Evolutionary conservation across 805 yeast species (phyloP).

Genomic region (Clavispora carvajalis): DNA sequence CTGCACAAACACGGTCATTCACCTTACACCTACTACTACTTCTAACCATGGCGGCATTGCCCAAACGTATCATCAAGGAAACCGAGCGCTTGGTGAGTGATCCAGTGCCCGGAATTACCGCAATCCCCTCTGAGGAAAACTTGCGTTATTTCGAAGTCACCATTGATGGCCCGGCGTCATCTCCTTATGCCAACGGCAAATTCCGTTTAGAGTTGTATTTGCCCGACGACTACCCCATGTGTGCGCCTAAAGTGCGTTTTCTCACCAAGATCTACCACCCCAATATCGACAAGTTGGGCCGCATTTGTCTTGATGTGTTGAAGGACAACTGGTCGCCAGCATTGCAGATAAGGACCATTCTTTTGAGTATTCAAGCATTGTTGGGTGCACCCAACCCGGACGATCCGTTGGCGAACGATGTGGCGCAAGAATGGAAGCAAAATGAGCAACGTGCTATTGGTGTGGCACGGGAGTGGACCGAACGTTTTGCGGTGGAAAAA

Average conservation of each 20-base stretch:
- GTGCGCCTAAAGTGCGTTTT: constrained; percentile 93
- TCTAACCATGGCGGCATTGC: constrained; percentile 51
- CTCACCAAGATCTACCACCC: constrained; percentile 91
- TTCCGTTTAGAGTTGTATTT: constrained; percentile 81
- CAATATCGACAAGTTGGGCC: constrained; percentile 93
- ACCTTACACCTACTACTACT: background rate
- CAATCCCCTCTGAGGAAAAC: constrained; percentile 91
- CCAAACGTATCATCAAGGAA: constrained; percentile 94
- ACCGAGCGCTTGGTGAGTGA: constrained; percentile 88
- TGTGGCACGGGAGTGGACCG: constrained; percentile 77
- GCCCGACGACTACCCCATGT: constrained; percentile 97
- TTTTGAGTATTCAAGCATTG: constrained; percentile 87
- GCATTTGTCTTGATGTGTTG: constrained; percentile 92
- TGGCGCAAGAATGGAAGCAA: constrained; percentile 93
- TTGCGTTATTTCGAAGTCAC: constrained; percentile 88
- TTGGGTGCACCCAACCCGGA: constrained; percentile 97
- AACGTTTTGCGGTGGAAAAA: constrained; percentile 5
- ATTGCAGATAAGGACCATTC: constrained; percentile 85
- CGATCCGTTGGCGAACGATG: constrained; percentile 97
- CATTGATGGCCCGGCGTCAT: constrained; percentile 84
- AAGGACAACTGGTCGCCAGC: constrained; percentile 98
- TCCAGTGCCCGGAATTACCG: constrained; percentile 95
- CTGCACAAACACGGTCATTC: background rate
- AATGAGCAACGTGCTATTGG: constrained; percentile 74
- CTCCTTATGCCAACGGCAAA: constrained; percentile 81